Percentiles rank a stretch among this genome's conserved stretches.
Evolutionary conservation across 169 alveolate genomes (phyloP).

Genomic region (Perkinsus marinus): DNA sequence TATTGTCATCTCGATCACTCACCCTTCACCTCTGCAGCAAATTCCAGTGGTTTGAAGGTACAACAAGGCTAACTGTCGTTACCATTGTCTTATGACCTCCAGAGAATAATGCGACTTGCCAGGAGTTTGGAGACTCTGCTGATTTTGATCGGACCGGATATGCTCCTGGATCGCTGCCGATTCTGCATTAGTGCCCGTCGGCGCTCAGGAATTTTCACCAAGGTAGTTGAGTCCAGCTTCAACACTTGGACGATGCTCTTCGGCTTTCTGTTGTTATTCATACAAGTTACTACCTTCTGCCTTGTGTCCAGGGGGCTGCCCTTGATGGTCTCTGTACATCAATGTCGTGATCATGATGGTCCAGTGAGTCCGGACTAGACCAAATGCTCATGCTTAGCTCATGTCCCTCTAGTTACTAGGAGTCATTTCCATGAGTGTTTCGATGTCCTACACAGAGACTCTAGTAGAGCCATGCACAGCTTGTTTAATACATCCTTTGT

Average conservation of each 20-base stretch:
- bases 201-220: not conserved
- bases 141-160: not conserved
- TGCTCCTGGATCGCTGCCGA: not conserved
- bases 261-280: not conserved
- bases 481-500: not conserved
- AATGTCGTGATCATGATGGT: not conserved
- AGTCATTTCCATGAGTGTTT: not conserved
- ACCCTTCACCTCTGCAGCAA: not conserved
- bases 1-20: not conserved
- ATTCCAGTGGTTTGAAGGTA: not conserved
- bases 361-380: not conserved
- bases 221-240: not conserved
- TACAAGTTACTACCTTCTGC: not conserved
- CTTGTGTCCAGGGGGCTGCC: not conserved
- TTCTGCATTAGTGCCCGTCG: not conserved
- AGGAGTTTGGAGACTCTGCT: not conserved
- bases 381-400: not conserved
- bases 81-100: no score
- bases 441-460: not conserved
- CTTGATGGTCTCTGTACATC: not conserved
- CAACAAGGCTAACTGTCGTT: not conserved
- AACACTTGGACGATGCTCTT: not conserved
- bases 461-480: not conserved
- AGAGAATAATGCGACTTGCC: not conserved
- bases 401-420: not conserved